phyloP scores from a whole-genome alignment of 2,329 filamentous ascomycete genomes.

The Tolypocladium paradoxum region DNA sequence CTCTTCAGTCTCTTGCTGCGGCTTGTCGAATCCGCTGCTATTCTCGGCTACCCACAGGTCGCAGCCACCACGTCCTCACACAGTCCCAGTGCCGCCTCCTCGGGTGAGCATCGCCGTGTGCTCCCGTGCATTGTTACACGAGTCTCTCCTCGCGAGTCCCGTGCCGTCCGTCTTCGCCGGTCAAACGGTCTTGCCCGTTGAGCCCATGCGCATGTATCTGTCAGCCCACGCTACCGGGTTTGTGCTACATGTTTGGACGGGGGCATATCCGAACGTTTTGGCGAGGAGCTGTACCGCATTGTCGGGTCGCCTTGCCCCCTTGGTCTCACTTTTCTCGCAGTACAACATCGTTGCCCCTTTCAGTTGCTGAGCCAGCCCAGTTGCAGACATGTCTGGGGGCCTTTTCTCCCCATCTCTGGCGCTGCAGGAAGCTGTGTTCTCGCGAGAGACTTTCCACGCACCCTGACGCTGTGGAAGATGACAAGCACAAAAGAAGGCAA shows the following conservation, averaged over 20 bases:
- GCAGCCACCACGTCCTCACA: neutral
- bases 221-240: neutral
- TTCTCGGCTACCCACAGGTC: neutral
- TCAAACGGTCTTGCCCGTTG: neutral
- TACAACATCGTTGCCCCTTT: too few relatives aligned
- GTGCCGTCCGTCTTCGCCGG: neutral
- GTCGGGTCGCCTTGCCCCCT: neutral
- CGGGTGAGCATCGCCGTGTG: neutral
- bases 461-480: too few relatives aligned
- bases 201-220: neutral
- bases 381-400: too few relatives aligned
- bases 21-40: neutral
- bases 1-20: neutral
- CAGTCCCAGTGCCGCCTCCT: neutral
- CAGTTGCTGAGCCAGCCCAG: too few relatives aligned
- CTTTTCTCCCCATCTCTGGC: too few relatives aligned
- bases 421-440: too few relatives aligned
- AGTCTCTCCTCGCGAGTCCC: neutral
- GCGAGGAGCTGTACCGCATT: neutral
- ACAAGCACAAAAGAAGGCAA: too few relatives aligned
- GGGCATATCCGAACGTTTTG: neutral
- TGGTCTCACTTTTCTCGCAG: neutral
- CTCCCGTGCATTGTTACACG: neutral
- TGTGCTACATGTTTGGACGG: neutral
- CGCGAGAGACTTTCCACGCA: too few relatives aligned